Base-by-base conservation (phyloP, 2,329 filamentous ascomycete genomes). In the Blastomyces gilchristii region DNA sequence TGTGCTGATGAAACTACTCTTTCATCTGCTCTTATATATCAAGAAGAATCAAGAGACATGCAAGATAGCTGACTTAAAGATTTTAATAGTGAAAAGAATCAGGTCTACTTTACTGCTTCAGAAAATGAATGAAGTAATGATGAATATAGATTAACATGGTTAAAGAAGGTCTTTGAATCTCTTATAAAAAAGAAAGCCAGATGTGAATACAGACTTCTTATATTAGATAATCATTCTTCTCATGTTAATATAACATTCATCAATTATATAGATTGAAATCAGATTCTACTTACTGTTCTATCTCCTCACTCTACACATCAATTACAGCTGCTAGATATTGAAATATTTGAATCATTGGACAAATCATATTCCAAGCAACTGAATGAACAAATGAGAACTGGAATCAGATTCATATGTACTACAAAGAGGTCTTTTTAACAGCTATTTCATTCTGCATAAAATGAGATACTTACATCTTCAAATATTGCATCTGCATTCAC, bases 211-310 rank as follows among this genome's bases (percentile, higher is more conserved):
- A 34, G 53, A 39, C 25, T 62, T 52, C 22, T 64, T 47, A 62
- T 64, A 53, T 4, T 64, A 5, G 14, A 64, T 62, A 37, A 18
- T 3, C 41, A 64, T 41, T 54, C n/a, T 12, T 64, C 56, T 43
- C 22, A 64, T 64, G 52, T 64, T n/a, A 64, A 64, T 31, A 58
- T 62, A 16, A 45, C 50, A 58, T 64, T 62, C 25, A 64, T 64
- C 25, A 37, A 64, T 47, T 64, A 49, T 56, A 31, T 41, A 39
- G 28, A 64, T 37, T 6, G 39, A 39, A 53, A 64, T 64, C 43
- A 39, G 2, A 64, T 64, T 57, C 22, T 58, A 41, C 60, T 64
- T 52, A 31, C 53, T 4, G 39, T 64, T 47, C 37, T 62, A 49
- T 37, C 54, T 56, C 28, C 53, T 59, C 47, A 64, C 52, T 64